Base-by-base conservation (phyloP, 2,329 filamentous ascomycete species). In the Botryosphaeria dothidea region DNA sequence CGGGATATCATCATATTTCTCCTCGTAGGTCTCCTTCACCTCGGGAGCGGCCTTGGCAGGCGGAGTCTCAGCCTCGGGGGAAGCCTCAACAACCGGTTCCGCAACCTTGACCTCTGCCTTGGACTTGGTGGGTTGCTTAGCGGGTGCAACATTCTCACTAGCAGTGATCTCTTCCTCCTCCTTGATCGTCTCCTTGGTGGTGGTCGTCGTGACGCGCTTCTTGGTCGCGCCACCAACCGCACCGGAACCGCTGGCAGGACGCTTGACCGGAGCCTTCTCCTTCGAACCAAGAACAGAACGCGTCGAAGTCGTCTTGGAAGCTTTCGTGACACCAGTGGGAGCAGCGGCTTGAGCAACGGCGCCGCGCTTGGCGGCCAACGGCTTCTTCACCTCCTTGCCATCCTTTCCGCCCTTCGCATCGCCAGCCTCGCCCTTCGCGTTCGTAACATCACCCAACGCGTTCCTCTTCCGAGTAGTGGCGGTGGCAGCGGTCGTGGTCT, bases 401-500 rank as follows among this genome's bases (percentile, higher is more conserved):
- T 78, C 80, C 65, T 79, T 82, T 45, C 63, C 63, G 5, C 79
- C 83, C 62, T 64, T 72, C 54, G 69, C 70, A 67, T 70, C 73
- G 17, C 69, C 67, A 68, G 96, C 90, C 45, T 65, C 63, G 13
- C 63, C 63, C 63, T 65, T 65, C 36, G 56, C 63, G 81, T 99
- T 99, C 86, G 93, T 98, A 71, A 97, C 91, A 82, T 99, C 95
- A 66, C 92, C 93, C 41, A 99, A 86, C 56, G 92, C 93, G 72
- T 90, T 87, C 75, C 95, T 92, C 82, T 91, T 95, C 74, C 90
- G 86, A 67, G 83, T 76, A 67, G 70, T 71, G 67, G 70, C 71
- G 54, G 79, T 76, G 56, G 83, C 73, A 31, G 75, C 79, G 46
- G 73, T 70, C 58, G 74, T 75, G 4, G 79, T 76, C 71, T 81